These are phyloP conservation scores for Melanomma pulvis-pyrius DNA, from an alignment of 495 filamentous ascomycete genomes.

Conservation along the genomic window DNA sequence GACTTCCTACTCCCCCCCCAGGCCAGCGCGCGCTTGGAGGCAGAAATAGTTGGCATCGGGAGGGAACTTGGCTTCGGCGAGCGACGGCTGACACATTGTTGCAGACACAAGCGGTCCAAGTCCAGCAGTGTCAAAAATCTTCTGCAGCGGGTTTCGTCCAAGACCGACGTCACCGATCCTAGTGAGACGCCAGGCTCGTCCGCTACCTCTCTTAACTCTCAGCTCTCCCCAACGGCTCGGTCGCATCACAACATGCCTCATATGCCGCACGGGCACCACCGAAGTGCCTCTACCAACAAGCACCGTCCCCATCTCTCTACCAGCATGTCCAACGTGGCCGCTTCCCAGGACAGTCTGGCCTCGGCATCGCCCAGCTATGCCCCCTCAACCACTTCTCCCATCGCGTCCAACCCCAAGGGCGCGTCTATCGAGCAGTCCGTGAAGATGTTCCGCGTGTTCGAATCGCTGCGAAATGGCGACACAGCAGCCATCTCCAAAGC, in stretches of 20 bases:
- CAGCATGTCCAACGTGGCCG: conserved; percentile 43
- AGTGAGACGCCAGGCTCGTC: conserved; percentile 14
- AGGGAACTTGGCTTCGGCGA: not conserved
- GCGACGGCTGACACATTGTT: conserved; percentile 9
- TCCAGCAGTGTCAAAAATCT: conserved; percentile 44
- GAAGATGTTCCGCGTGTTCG: conserved; percentile 88
- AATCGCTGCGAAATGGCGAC: conserved; percentile 86
- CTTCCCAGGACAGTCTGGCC: conserved; percentile 15
- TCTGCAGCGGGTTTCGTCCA: conserved; percentile 42
- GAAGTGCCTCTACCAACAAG: conserved; percentile 17
- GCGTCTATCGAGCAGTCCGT: conserved; percentile 90
- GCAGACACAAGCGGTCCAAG: conserved; percentile 45
- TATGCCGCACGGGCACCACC: conserved; percentile 10
- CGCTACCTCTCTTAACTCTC: conserved; percentile 32
- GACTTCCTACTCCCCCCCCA: not conserved
- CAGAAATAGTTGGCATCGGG: not conserved
- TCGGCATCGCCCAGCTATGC: conserved; percentile 27
- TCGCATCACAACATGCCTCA: conserved; percentile 11
- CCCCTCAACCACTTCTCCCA: conserved; percentile 18
- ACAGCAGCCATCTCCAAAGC: conserved; percentile 87
- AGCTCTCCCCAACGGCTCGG: conserved; percentile 6
- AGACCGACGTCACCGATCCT: conserved; percentile 42
- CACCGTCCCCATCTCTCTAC: conserved; percentile 48
- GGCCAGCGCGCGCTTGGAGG: not conserved
- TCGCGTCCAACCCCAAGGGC: conserved; percentile 45